These are phyloP conservation scores for Pythium sukuiense DNA, from an alignment of 352 stramenopile species.

Conservation along the genomic window DNA sequence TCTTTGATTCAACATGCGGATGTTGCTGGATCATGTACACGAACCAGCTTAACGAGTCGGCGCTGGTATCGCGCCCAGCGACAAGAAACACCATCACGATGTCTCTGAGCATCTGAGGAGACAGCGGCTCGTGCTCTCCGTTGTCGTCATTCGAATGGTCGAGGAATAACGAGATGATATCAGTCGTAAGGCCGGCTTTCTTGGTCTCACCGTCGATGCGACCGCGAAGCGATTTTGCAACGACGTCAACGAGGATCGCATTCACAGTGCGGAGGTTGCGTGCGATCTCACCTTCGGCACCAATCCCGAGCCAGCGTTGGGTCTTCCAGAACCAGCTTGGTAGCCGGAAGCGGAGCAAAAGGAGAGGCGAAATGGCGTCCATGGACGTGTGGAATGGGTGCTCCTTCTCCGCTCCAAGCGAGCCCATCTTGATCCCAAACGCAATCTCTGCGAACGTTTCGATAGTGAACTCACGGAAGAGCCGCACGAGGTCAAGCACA, in stretches of 20 bases:
- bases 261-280: slow-evolving; percentile 29
- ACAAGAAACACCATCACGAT: slow-evolving; percentile 51
- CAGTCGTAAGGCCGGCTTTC: slow-evolving; percentile 9
- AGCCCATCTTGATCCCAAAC: slow-evolving; percentile 35
- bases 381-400: slow-evolving; percentile 35
- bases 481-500: slow-evolving; percentile 18
- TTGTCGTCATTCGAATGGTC: slow-evolving; percentile 20
- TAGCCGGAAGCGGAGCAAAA: slow-evolving; percentile 25
- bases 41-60: slow-evolving; percentile 60
- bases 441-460: slow-evolving; percentile 42
- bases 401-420: slow-evolving; percentile 18
- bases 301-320: slow-evolving; percentile 27
- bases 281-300: slow-evolving; percentile 26
- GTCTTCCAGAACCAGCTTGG: slow-evolving; percentile 41
- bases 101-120: slow-evolving; percentile 30
- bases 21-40: slow-evolving; percentile 48
- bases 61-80: slow-evolving; percentile 52
- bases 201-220: slow-evolving; percentile 5
- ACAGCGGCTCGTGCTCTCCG: slow-evolving; percentile 9
- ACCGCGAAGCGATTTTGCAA: slow-evolving; percentile 27
- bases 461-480: slow-evolving; percentile 36
- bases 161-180: slow-evolving; percentile 41
- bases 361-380: slow-evolving; percentile 21
- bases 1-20: slow-evolving; percentile 37
- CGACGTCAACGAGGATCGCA: slow-evolving; percentile 29